Percentiles rank a stretch among this genome's conserved stretches.
phyloP scores from a whole-genome alignment of 2,329 filamentous ascomycete species.

The Cephalotrichum gorgonifer region DNA sequence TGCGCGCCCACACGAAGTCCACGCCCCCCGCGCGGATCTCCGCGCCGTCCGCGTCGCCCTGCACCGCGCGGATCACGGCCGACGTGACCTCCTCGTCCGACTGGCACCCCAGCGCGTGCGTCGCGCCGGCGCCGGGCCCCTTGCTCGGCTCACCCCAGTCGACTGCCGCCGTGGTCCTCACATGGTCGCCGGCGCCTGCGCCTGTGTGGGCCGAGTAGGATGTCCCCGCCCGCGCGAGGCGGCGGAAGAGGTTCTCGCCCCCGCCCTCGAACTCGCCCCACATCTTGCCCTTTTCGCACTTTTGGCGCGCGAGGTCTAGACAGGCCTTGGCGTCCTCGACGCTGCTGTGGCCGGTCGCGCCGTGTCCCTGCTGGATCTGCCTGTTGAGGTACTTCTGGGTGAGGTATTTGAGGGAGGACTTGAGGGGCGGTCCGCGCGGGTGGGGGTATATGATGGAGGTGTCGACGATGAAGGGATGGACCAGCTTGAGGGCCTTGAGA shows the following conservation, averaged over 20 bases:
- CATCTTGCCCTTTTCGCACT: slow-evolving; percentile 81
- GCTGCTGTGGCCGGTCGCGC: slow-evolving; percentile 70
- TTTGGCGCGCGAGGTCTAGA: slow-evolving; percentile 86
- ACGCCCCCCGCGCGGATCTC: slow-evolving; percentile 50
- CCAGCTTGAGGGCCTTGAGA: slow-evolving; percentile 71
- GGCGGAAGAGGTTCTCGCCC: slow-evolving; percentile 81
- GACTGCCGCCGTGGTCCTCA: slow-evolving; percentile 63
- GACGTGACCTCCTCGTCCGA: slow-evolving; percentile 48
- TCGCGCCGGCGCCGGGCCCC: slow-evolving; percentile 46
- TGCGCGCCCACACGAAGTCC: slow-evolving; percentile 57
- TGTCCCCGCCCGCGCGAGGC: slow-evolving; percentile 56
- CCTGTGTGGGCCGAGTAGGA: slow-evolving; percentile 53
- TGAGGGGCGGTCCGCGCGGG: slow-evolving; percentile 77
- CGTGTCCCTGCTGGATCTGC: slow-evolving; percentile 72
- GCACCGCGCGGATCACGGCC: slow-evolving; percentile 46
- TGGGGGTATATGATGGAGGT: slow-evolving; percentile 87
- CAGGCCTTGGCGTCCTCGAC: slow-evolving; percentile 87
- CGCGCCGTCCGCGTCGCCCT: slow-evolving; percentile 45
- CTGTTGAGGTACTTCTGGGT: slow-evolving; percentile 74
- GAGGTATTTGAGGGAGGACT: slow-evolving; percentile 84
- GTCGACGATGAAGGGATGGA: slow-evolving; percentile 89
- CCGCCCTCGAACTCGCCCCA: slow-evolving; percentile 76
- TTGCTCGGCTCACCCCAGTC: slow-evolving; percentile 78
- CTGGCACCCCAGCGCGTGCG: slow-evolving; percentile 43
- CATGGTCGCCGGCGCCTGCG: slow-evolving; percentile 44